These are phyloP conservation scores for Sugiyamaella sp. DNA, from an alignment of 1,139 yeast genomes.

Conservation along the genomic window DNA sequence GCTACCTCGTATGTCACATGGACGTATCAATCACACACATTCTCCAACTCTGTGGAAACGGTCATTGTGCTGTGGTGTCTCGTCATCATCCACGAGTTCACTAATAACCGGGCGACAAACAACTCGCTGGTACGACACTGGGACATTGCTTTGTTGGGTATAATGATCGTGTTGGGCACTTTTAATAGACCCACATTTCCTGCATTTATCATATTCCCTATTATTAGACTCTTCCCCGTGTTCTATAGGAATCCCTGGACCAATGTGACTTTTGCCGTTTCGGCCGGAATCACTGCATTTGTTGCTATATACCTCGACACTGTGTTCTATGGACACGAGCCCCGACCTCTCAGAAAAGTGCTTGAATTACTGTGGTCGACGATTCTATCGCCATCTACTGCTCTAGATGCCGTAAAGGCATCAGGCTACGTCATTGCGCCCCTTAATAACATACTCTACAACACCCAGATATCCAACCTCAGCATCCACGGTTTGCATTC, in stretches of 20 bases:
- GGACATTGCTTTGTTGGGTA: slow-evolving; percentile 52
- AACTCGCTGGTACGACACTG: slow-evolving; percentile 33
- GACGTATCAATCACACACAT: slow-evolving; percentile 82
- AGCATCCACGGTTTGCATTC: slow-evolving; percentile 84
- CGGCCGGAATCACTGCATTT: slow-evolving; percentile 41
- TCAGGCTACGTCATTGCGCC: slow-evolving; percentile 62
- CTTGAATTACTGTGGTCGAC: background rate
- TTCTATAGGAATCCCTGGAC: slow-evolving; percentile 36
- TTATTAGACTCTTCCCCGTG: slow-evolving; percentile 32
- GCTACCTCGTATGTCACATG: slow-evolving; percentile 80
- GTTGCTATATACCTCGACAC: slow-evolving; percentile 62
- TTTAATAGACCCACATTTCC: slow-evolving; percentile 87
- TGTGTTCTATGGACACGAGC: slow-evolving; percentile 33
- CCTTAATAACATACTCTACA: slow-evolving; percentile 73
- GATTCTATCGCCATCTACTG: slow-evolving; percentile 1
- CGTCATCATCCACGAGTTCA: slow-evolving; percentile 45
- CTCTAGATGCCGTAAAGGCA: slow-evolving; percentile 17
- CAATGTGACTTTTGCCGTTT: slow-evolving; percentile 33
- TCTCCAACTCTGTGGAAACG: slow-evolving; percentile 87
- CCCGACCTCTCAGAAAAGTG: slow-evolving; percentile 7
- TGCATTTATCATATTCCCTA: slow-evolving; percentile 70
- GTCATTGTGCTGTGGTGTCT: slow-evolving; percentile 60
- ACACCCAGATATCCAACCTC: slow-evolving; percentile 60
- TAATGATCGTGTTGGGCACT: slow-evolving; percentile 61
- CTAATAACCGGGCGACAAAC: slow-evolving; percentile 32